phyloP scores from a whole-genome alignment of 371 early-diverging fungal genomes.

The Mycotypha africana region DNA sequence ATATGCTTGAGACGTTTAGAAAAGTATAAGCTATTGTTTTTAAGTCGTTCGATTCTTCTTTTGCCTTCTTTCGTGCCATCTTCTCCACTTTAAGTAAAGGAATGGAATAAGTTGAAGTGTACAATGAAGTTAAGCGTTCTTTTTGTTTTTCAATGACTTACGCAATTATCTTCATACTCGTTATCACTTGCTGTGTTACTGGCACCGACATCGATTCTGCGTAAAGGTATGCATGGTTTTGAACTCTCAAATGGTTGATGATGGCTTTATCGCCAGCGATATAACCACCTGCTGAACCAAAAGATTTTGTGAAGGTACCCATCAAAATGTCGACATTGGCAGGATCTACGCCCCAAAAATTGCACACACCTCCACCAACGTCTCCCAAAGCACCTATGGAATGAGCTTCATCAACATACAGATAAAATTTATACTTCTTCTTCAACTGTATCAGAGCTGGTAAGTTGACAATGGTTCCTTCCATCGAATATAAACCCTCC shows the following conservation, averaged over 20 bases:
- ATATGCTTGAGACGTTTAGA: slow-evolving; percentile 71
- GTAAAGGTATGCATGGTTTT: slow-evolving; percentile 80
- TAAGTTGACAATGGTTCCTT: slow-evolving; percentile 89
- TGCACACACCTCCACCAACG: slow-evolving; percentile 95
- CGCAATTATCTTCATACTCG: slow-evolving; percentile 80
- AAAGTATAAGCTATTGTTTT: slow-evolving; percentile 86
- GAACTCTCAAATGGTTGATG: slow-evolving; percentile 78
- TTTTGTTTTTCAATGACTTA: slow-evolving; percentile 65
- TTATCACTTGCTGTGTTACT: slow-evolving; percentile 89
- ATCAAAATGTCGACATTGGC: slow-evolving; percentile 93
- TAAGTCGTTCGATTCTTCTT: slow-evolving; percentile 75
- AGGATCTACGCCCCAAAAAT: slow-evolving; percentile 87
- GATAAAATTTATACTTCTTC: slow-evolving; percentile 94
- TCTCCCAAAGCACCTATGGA: slow-evolving; percentile 96
- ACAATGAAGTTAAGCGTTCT: too few relatives aligned
- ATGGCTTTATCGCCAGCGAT: slow-evolving; percentile 75
- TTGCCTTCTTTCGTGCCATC: slow-evolving; percentile 81
- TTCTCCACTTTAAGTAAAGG: slow-evolving; percentile 58
- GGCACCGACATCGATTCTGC: slow-evolving; percentile 93
- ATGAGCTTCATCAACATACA: slow-evolving; percentile 99
- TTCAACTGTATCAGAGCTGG: slow-evolving; percentile 89
- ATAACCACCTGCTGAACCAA: slow-evolving; percentile 98
- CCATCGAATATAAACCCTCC: slow-evolving; percentile 99
- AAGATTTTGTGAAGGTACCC: slow-evolving; percentile 99
- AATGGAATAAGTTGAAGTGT: neutral